phyloP scores from a whole-genome alignment of 2,329 filamentous ascomycete genomes.

The Helicocarpus griseus region DNA sequence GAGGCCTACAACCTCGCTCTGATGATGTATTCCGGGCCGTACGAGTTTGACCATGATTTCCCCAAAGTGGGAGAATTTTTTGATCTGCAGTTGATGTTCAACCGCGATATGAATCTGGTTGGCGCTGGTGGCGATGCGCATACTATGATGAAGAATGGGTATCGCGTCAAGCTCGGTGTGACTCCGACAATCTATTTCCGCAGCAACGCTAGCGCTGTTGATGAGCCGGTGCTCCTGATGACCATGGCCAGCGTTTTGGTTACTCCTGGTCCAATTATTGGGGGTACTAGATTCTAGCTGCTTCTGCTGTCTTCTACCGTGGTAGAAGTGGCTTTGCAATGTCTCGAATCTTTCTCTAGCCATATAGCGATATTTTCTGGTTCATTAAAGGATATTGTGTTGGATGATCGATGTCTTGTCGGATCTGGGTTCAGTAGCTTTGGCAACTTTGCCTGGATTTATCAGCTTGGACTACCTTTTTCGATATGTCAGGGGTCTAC shows the following conservation, averaged over 20 bases:
- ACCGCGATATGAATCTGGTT: conserved; percentile 12
- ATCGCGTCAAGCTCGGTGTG: conserved; percentile 16
- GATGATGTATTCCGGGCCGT: conserved; percentile 19
- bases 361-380: not conserved
- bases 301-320: not conserved
- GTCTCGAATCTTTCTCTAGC: not conserved
- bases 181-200: conserved; percentile 17
- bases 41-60: conserved; percentile 20
- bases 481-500: not conserved
- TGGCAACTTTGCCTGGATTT: not conserved
- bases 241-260: conserved; percentile 13
- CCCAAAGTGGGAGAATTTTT: conserved; percentile 16
- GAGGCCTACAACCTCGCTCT: conserved; percentile 21
- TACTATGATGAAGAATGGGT: conserved; percentile 6
- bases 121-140: conserved; percentile 7
- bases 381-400: not conserved
- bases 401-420: not conserved
- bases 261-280: not conserved
- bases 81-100: conserved; percentile 19
- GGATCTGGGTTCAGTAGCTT: not conserved
- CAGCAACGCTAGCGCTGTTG: not conserved
- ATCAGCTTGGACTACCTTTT: not conserved
- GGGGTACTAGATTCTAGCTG: not conserved
- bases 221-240: conserved; percentile 7
- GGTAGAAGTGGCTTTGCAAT: not conserved